Percentiles rank a stretch among this genome's conserved stretches.
Evolutionary conservation across 1,139 yeast genomes (phyloP).

Genomic region (Candida albicans): DNA sequence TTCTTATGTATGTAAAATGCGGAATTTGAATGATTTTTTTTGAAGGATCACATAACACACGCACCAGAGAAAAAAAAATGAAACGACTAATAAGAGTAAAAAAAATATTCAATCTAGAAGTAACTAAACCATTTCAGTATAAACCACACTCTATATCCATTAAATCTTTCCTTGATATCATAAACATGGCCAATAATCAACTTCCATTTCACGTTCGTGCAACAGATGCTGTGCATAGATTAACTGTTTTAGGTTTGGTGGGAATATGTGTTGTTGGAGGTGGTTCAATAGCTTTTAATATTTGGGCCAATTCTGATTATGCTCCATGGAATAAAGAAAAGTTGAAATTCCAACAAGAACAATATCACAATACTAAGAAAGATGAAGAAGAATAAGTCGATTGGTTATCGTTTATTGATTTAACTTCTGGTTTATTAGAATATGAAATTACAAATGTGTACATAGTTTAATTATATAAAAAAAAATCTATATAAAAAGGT

Average conservation of each 20-base stretch:
- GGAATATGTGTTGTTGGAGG: slow-evolving; percentile 55
- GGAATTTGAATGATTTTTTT: no score
- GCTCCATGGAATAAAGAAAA: slow-evolving; percentile 45
- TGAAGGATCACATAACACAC: not conserved
- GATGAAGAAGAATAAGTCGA: slow-evolving; percentile 10
- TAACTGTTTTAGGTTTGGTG: slow-evolving; percentile 72
- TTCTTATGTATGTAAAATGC: no score
- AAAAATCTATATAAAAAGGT: not conserved
- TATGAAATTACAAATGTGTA: not conserved
- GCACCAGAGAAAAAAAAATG: not conserved
- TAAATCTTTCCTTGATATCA: slow-evolving; percentile 6
- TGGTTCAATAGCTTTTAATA: slow-evolving; percentile 61
- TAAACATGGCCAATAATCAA: slow-evolving; percentile 26
- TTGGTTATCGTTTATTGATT: no score
- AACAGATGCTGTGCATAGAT: slow-evolving; percentile 81
- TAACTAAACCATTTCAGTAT: not conserved
- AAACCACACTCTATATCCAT: not conserved
- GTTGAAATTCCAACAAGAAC: slow-evolving; percentile 37
- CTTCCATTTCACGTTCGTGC: slow-evolving; percentile 51
- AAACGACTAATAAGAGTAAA: slow-evolving; percentile 1
- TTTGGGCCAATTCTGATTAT: slow-evolving; percentile 57
- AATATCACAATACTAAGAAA: slow-evolving; percentile 28
- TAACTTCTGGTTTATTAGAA: not conserved
- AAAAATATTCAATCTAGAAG: not conserved
- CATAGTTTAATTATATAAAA: slow-evolving; percentile 2